Conservation (phyloP, 768 basidiomycete genomes). For the Piloderma croceum region DNA sequence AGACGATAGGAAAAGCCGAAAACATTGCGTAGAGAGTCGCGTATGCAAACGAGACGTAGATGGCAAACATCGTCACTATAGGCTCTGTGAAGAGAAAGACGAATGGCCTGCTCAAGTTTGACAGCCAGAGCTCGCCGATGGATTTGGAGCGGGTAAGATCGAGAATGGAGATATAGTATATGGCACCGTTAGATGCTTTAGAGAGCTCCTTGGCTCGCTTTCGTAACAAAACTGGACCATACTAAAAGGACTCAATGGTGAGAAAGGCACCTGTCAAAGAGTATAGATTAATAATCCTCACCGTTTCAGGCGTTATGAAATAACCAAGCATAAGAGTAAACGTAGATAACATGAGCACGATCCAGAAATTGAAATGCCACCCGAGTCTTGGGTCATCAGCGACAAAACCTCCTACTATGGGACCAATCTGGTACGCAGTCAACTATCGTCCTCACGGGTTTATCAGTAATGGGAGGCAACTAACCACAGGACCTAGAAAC, state of each 20-base stretch:
- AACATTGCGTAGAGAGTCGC: constrained; percentile 62
- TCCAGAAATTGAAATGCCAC: constrained; percentile 64
- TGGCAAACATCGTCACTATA: constrained; percentile 51
- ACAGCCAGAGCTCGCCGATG: constrained; percentile 36
- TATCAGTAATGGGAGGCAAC: no score
- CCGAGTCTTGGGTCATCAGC: constrained; percentile 39
- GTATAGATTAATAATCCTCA: constrained; percentile 16
- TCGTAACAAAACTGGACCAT: constrained; percentile 57
- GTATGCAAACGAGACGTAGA: constrained; percentile 59
- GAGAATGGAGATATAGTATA: constrained; percentile 45
- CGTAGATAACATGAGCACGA: constrained; percentile 51
- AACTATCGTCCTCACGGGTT: no score
- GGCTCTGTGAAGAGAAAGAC: constrained; percentile 58
- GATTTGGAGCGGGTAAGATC: constrained; percentile 42
- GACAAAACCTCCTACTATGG: constrained; percentile 63
- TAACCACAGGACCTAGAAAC: constrained; percentile 56
- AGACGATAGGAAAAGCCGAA: constrained; percentile 56
- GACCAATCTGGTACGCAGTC: no score
- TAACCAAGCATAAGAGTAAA: constrained; percentile 41
- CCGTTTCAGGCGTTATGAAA: constrained; percentile 53
- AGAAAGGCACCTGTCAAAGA: not conserved
- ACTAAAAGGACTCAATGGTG: constrained; percentile 27
- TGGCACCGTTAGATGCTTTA: constrained; percentile 32
- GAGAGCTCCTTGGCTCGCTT: constrained; percentile 42
- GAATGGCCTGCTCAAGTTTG: constrained; percentile 53